Evolutionary conservation across 2,329 filamentous ascomycete genomes (phyloP).

Genomic region (Hymenotorrendiella dingleyae): DNA sequence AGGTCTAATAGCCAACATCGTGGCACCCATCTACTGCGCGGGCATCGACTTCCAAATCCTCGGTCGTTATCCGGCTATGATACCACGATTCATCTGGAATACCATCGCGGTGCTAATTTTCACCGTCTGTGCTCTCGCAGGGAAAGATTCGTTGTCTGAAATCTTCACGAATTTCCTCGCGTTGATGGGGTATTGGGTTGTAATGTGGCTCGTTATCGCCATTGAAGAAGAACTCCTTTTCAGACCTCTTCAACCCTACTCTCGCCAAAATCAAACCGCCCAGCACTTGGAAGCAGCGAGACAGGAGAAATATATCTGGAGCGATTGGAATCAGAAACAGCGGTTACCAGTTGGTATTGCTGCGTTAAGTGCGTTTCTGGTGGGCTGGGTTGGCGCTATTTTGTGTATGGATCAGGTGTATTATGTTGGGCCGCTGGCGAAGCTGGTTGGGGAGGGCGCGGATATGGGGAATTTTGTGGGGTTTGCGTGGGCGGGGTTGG

Average conservation of each 20-base stretch:
- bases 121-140: slow-evolving; percentile 58
- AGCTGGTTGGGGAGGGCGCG: slow-evolving; percentile 42
- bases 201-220: slow-evolving; percentile 57
- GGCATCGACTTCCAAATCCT: slow-evolving; percentile 65
- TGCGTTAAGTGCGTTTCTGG: slow-evolving; percentile 52
- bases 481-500: slow-evolving; percentile 51
- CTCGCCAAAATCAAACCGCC: slow-evolving; percentile 33
- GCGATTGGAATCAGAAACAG: slow-evolving; percentile 50
- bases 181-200: slow-evolving; percentile 65
- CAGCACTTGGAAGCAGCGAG: too few relatives aligned
- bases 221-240: slow-evolving; percentile 60
- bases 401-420: slow-evolving; percentile 65
- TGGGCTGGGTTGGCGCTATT: slow-evolving; percentile 61
- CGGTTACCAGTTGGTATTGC: slow-evolving; percentile 58
- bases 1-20: slow-evolving; percentile 59
- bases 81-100: slow-evolving; percentile 62
- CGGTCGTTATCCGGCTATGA: slow-evolving; percentile 47
- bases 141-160: slow-evolving; percentile 51
- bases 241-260: too few relatives aligned
- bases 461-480: slow-evolving; percentile 39
- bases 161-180: slow-evolving; percentile 67
- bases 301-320: slow-evolving; percentile 59
- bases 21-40: slow-evolving; percentile 58
- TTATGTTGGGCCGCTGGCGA: slow-evolving; percentile 57
- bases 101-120: slow-evolving; percentile 56